Percentiles rank a stretch among this genome's conserved stretches.
These are phyloP conservation scores for Aspergillus pseudoglaucus DNA, from an alignment of 2,329 filamentous ascomycete species.

Conservation along the genomic window DNA sequence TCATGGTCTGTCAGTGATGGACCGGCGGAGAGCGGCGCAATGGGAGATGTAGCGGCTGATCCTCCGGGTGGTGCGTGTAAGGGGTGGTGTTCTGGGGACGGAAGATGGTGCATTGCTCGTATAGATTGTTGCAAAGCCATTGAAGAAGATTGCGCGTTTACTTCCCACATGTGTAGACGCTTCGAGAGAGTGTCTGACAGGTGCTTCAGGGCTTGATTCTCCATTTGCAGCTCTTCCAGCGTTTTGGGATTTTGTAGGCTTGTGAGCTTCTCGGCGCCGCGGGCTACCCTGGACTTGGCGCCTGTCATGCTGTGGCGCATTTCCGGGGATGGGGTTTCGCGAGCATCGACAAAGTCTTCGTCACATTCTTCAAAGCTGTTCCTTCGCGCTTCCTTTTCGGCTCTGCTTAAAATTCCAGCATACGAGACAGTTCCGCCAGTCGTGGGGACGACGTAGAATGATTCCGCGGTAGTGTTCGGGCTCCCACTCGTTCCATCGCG, in stretches of 20 bases:
- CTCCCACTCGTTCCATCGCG: conserved; percentile 56
- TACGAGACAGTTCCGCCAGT: conserved; percentile 90
- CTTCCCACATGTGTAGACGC: conserved; percentile 87
- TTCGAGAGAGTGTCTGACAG: conserved; percentile 80
- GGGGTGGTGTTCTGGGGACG: conserved; percentile 23
- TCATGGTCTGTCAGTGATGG: conserved; percentile 33
- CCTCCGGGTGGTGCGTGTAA: conserved; percentile 25
- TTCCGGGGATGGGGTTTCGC: conserved; percentile 55
- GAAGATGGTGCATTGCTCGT: conserved; percentile 40
- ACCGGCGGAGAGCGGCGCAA: conserved; percentile 11
- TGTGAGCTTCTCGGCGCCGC: conserved; percentile 22
- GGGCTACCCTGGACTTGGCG: conserved; percentile 24
- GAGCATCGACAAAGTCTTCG: conserved; percentile 85
- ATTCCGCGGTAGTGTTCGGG: conserved; percentile 56
- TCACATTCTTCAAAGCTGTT: conserved; percentile 58
- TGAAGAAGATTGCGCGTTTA: conserved; percentile 79
- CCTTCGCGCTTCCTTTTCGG: conserved; percentile 38
- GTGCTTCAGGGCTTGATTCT: conserved; percentile 79
- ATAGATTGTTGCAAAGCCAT: conserved; percentile 81
- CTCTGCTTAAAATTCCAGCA: conserved; percentile 68
- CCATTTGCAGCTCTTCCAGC: conserved; percentile 78
- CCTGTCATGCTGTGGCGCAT: conserved; percentile 40
- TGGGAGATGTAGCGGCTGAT: conserved; percentile 21
- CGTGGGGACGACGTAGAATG: conserved; percentile 91
- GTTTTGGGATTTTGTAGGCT: conserved; percentile 50